Percentiles rank a stretch among this genome's conserved stretches.
phyloP scores from a whole-genome alignment of 2,329 filamentous ascomycete species.

The Sarocladium brachiariae region DNA sequence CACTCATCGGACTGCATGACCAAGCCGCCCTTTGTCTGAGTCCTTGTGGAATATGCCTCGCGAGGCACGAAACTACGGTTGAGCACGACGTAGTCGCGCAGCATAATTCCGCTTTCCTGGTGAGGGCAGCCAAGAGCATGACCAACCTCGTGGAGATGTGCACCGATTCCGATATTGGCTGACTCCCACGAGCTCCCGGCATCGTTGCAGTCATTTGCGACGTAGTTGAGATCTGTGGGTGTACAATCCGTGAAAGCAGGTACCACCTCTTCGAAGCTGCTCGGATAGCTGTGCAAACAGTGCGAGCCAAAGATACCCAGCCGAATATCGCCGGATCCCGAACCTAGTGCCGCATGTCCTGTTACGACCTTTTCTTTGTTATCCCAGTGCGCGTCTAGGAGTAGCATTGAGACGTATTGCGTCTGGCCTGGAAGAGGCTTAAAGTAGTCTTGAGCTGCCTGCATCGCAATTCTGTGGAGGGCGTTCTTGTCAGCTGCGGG shows the following conservation, averaged over 20 bases:
- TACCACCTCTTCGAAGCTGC: conserved; percentile 81
- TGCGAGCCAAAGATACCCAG: conserved; percentile 91
- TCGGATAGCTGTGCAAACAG: conserved; percentile 83
- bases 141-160: conserved; percentile 84
- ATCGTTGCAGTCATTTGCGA: conserved; percentile 82
- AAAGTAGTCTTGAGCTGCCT: conserved; percentile 75
- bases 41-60: conserved; percentile 82
- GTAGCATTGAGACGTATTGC: conserved; percentile 78
- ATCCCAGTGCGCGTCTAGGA: conserved; percentile 89
- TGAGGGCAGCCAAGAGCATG: conserved; percentile 87
- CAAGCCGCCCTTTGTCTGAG: conserved; percentile 72
- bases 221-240: conserved; percentile 69
- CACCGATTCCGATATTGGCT: conserved; percentile 89
- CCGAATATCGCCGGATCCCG: conserved; percentile 63
- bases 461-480: conserved; percentile 68
- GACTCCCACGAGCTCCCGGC: conserved; percentile 90
- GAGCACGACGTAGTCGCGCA: conserved; percentile 76
- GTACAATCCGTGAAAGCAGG: conserved; percentile 88
- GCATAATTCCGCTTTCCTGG: conserved; percentile 87
- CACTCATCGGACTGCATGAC: conserved; percentile 77
- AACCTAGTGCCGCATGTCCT: conserved; percentile 80
- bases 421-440: conserved; percentile 68
- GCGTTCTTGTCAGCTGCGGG: conserved; percentile 63
- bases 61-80: conserved; percentile 76
- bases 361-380: conserved; percentile 59